Conservation (phyloP, 345 rosid genomes). For the Brassica nigra region DNA sequence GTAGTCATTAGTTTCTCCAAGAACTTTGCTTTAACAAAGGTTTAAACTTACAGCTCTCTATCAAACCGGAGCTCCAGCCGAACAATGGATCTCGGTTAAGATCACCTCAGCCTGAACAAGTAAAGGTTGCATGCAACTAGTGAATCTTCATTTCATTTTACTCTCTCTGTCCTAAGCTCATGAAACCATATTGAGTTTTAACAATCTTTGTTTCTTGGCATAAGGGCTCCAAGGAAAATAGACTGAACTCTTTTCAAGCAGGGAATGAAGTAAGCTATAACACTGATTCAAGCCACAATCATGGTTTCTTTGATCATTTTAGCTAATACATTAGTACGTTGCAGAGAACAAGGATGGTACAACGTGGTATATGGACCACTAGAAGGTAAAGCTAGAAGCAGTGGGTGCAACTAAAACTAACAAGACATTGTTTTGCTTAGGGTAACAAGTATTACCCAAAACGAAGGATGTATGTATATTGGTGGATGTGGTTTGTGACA, state of each 20-base stretch:
- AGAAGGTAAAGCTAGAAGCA: conserved; percentile 47
- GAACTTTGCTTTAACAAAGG: not conserved
- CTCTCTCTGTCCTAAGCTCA: conserved; percentile 9
- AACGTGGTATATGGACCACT: conserved; percentile 24
- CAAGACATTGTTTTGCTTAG: not conserved
- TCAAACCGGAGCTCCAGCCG: conserved; percentile 55
- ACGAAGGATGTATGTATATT: not conserved
- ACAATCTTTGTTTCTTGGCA: conserved; percentile 39
- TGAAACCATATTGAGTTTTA: conserved; percentile 31
- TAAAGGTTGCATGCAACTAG: conserved; percentile 51
- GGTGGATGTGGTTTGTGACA: not conserved
- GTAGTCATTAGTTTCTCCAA: not conserved
- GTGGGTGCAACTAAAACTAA: conserved; percentile 10
- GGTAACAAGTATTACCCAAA: not conserved
- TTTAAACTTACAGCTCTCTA: conserved; percentile 50
- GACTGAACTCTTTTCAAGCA: conserved; percentile 56
- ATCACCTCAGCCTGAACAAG: conserved; percentile 44
- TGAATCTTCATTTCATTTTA: conserved; percentile 5
- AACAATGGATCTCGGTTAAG: conserved; percentile 50
- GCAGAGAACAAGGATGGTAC: conserved; percentile 43
- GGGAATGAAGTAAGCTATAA: conserved; percentile 61
- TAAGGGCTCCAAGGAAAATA: conserved; percentile 92
- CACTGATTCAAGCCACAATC: not conserved
- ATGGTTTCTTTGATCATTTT: not conserved
- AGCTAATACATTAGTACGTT: conserved; percentile 7